Percentiles rank a stretch among this genome's conserved stretches.
Evolutionary conservation across 352 stramenopile species (phyloP).

Genomic region (Globisporangium splendens): DNA sequence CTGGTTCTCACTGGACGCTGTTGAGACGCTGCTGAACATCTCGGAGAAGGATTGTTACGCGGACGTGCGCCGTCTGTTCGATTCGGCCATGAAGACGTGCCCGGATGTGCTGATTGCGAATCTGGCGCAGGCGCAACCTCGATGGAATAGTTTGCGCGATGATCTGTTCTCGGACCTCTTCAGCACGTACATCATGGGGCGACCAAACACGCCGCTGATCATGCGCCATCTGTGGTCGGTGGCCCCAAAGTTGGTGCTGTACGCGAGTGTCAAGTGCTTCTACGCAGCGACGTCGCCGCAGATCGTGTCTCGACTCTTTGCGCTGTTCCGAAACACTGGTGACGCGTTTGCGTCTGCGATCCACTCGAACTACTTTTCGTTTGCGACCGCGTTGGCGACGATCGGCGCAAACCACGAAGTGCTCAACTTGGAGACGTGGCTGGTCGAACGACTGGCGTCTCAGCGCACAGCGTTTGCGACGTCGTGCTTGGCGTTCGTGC

Average conservation of each 20-base stretch:
- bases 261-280: slow-evolving; percentile 86
- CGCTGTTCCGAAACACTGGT: slow-evolving; percentile 80
- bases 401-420: slow-evolving; percentile 87
- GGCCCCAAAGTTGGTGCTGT: slow-evolving; percentile 81
- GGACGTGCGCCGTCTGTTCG: slow-evolving; percentile 76
- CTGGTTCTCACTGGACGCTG: slow-evolving; percentile 84
- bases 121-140: slow-evolving; percentile 64
- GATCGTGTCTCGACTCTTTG: slow-evolving; percentile 80
- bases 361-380: slow-evolving; percentile 88
- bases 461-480: slow-evolving; percentile 83
- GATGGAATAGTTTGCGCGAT: slow-evolving; percentile 80
- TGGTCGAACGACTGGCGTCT: slow-evolving; percentile 73
- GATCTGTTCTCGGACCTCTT: slow-evolving; percentile 88
- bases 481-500: slow-evolving; percentile 79
- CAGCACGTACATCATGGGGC: slow-evolving; percentile 82
- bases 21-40: slow-evolving; percentile 75
- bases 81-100: slow-evolving; percentile 78
- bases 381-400: slow-evolving; percentile 73
- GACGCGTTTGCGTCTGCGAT: slow-evolving; percentile 79
- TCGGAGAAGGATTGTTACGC: slow-evolving; percentile 85
- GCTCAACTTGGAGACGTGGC: slow-evolving; percentile 78
- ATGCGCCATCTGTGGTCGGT: slow-evolving; percentile 87
- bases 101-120: slow-evolving; percentile 87
- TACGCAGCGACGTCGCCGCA: slow-evolving; percentile 74
- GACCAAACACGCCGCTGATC: slow-evolving; percentile 82